Base-by-base conservation (phyloP, 177 flowering plant genomes). In the Telopea speciosissima region DNA sequence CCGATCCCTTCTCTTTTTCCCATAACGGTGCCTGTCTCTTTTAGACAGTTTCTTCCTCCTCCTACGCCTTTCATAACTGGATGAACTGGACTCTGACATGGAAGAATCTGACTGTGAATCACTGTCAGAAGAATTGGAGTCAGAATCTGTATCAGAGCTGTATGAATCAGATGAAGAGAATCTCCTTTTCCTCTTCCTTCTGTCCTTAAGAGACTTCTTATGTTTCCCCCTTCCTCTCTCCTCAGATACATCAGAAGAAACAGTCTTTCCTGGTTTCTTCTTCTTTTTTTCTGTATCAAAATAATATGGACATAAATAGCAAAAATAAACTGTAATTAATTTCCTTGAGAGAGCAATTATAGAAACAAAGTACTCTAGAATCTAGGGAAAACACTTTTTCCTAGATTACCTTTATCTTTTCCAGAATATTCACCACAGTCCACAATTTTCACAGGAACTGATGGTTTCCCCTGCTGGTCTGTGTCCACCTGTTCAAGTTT, bases 141-240 rank as follows among this genome's bases (percentile, higher is more conserved):
- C 86, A 66, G 91, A 78, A 59, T 75, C 83, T 26, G 77, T 56
- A 44, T 69, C 62, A 24, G 96, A 87, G 83, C 90, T 85, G 73
- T 83, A 72, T 67, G 93, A 92, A 72, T 88, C 97, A 78, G 99
- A 90, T 69, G 94, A 84, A 73, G 97, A 88, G 73, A 85, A 84
- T 85, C 87, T 85, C 77, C 86, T 86, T 73, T 76, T 88, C 73
- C 86, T 84, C 77, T 83, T 95, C 80, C 86, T 83, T 68, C 65
- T 83, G 40, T 83, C 86, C 71, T 82, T 85, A 3, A 70, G 60
- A 63, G 87, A 72, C 72, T 81, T 83, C 73, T 83, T 90, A 42
- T 72, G 85, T 64, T 80, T 85, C 76, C 86, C 79, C 77, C 76
- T 84, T 7, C 72, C 69, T 70, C 79, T 76, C 31, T 64, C 75